A percentile compares a stretch with the other conserved stretches of the same genome.
These are phyloP conservation scores for Trypanosoma scelopori DNA, from an alignment of 208 protist species.

Conservation along the genomic window DNA sequence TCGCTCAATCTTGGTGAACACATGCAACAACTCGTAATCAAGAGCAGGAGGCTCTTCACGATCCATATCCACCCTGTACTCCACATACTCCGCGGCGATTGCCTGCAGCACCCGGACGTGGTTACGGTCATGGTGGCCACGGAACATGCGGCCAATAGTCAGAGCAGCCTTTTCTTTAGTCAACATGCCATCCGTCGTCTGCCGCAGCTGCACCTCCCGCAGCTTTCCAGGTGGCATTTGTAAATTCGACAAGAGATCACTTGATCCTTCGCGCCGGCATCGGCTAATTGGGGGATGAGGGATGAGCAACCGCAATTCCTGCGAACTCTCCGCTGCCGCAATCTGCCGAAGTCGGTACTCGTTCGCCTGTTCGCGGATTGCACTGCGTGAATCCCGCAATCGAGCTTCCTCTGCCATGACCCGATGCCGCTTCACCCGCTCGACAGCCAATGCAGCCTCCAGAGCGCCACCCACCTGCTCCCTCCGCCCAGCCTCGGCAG, in stretches of 20 bases:
- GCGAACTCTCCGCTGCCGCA: slow-evolving; percentile 31
- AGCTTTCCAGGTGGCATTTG: slow-evolving; percentile 13
- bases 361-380: slow-evolving; percentile 29
- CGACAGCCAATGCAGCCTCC: slow-evolving; percentile 28
- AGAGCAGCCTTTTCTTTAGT: slow-evolving; percentile 45
- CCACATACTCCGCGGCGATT: slow-evolving; percentile 21
- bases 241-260: neutral
- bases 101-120: slow-evolving; percentile 19
- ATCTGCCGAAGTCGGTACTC: slow-evolving; percentile 54
- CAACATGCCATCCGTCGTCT: slow-evolving; percentile 34
- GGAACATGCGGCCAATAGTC: slow-evolving; percentile 61
- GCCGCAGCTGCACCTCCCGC: slow-evolving; percentile 12
- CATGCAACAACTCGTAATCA: slow-evolving; percentile 11
- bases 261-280: neutral
- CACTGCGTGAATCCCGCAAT: slow-evolving; percentile 28
- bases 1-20: slow-evolving; percentile 5
- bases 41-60: slow-evolving; percentile 19
- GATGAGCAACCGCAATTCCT: slow-evolving; percentile 29
- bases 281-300: slow-evolving; percentile 21
- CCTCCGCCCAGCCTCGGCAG: too few species aligned
- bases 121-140: slow-evolving; percentile 45
- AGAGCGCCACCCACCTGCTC: slow-evolving; percentile 4
- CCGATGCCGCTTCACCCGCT: slow-evolving; percentile 26
- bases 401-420: slow-evolving; percentile 24
- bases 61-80: slow-evolving; percentile 22